Base-by-base conservation (phyloP, 306 rosid species). In the Comarum palustre region DNA sequence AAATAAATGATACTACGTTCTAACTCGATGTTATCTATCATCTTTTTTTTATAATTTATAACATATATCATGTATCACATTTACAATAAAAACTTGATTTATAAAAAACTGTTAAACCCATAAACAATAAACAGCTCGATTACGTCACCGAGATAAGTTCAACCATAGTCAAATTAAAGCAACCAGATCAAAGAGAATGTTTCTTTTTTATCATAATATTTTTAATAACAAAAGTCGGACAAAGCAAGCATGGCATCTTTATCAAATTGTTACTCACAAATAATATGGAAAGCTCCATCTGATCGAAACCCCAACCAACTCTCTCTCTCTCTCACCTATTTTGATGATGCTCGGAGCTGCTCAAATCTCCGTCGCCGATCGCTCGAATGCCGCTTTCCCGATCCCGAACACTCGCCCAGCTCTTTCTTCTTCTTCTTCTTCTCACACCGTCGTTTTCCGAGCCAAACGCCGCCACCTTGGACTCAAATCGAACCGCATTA, bases 401-500 rank as follows among this genome's bases (percentile, higher is more conserved):
- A 39, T 71, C 43, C 73, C 81, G 13, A 68, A 25, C 55, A 64
- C 89, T 57, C 55, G 73, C 64, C 52, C 83, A 54, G 29, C 79
- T 43, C 70, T 81, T 62, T 60, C 79, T 13, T 83, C 90, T 51
- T 24, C 73, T 12, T 69, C 75, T 8, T 55, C 66, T 19, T 41
- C 57, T 22, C 57, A 13, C 55, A 63, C 22, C 39, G 71, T 83
- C 39, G 72, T 84, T 51, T 43, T 77, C 52, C 64, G 70, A 16
- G 5, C 73, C 39, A 74, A 79, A 16, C 81, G 81, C 34, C 77
- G 75, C 54, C 81, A 25, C 39, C 39, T 81, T 32, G 69, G 67
- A 31, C 77, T 80, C 79, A 82, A 78, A 73, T 80, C 87, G 24
- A 19, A 74, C 72, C 70, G 79, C 87, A 75, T 91, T 87, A 75